Base-by-base conservation (phyloP, 148 eudicot genomes). In the Spergularia marina region DNA sequence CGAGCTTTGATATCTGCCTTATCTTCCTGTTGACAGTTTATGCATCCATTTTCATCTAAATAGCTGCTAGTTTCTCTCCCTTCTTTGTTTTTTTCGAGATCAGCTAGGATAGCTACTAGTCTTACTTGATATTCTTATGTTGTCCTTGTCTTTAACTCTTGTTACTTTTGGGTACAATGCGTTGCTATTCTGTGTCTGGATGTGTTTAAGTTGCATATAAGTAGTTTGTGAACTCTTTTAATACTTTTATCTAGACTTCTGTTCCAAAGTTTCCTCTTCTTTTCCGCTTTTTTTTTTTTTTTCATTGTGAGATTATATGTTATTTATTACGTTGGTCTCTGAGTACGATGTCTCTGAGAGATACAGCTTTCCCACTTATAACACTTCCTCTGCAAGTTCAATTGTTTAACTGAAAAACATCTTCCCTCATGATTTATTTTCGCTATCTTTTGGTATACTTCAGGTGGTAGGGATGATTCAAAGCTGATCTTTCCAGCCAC, bases 381-480 rank as follows among this genome's bases (percentile, higher is more conserved):
- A 57, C 7, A n/a, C 16, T 57, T 20, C 23, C 23, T 61, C 18
- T 30, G 39, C 39, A 70, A 9, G 53, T 61, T 65, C 20, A 23
- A 13, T 71, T 64, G 53, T 61, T 65, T 18, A 23, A 13, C 64
- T 64, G 58, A 53, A 53, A 55, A 40, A 12, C 23, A 23, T 53
- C 41, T 64, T 0, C 34, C 52, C 14, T 65, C 23, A 58, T 57
- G 17, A 64, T 36, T 39, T 17, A 10, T 49, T 2, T 10, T 12
- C 51, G 55, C 14, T 23, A 12, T 21, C 20, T 63, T 47, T 69
- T 41, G 54, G 53, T 65, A 63, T 82, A 73, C 54, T 71, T 75
- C 78, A 95, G 99, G 99, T 83, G 97, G 98, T 36, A 91, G 89
- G 68, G 99, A 95, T 85, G 99, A 95, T 82, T 74, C 93, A 25